A percentile compares a stretch with the other conserved stretches of the same genome.
These are phyloP conservation scores for Pyropia haitanensis DNA, from an alignment of 23 red algal species.

Conservation along the genomic window DNA sequence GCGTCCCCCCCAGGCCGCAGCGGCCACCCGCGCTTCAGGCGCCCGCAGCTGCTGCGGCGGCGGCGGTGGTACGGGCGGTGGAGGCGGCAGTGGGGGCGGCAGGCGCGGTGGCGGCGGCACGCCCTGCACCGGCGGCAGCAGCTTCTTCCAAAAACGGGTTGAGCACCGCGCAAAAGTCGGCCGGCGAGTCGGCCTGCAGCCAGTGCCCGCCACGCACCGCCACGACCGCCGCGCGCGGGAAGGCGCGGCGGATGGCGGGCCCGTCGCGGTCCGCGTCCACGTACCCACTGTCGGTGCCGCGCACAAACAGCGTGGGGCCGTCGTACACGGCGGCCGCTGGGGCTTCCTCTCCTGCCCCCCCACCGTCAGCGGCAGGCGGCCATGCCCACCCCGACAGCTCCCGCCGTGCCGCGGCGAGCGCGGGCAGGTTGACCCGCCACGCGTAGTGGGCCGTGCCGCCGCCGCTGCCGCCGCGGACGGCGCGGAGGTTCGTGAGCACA, in stretches of 20 bases:
- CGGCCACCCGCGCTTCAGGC: too few relatives aligned
- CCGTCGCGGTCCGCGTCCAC: slow-evolving; percentile 6
- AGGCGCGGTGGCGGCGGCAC: too few relatives aligned
- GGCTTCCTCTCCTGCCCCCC: too few relatives aligned
- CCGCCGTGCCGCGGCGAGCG: not conserved
- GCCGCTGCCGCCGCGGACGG: not conserved
- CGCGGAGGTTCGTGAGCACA: slow-evolving; percentile 51
- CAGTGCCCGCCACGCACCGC: slow-evolving; percentile 51
- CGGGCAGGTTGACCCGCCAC: slow-evolving; percentile 30
- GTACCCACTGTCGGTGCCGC: slow-evolving; percentile 59
- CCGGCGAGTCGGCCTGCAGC: slow-evolving; percentile 69
- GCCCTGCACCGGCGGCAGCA: not conserved
- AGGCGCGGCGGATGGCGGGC: too few relatives aligned
- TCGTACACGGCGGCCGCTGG: not conserved
- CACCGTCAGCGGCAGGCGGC: not conserved
- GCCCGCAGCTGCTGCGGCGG: too few relatives aligned
- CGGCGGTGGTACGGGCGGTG: too few relatives aligned
- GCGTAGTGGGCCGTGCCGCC: too few relatives aligned
- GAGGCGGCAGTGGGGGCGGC: too few relatives aligned
- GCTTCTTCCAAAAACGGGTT: slow-evolving; percentile 57
- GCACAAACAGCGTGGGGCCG: slow-evolving; percentile 60
- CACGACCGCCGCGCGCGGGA: too few relatives aligned
- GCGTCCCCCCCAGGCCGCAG: too few relatives aligned
- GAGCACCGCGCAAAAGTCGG: slow-evolving; percentile 52
- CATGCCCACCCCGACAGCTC: slow-evolving; percentile 2